These are phyloP conservation scores for Colletotrichum ledebouriae DNA, from an alignment of 2,329 filamentous ascomycete species.

Conservation along the genomic window DNA sequence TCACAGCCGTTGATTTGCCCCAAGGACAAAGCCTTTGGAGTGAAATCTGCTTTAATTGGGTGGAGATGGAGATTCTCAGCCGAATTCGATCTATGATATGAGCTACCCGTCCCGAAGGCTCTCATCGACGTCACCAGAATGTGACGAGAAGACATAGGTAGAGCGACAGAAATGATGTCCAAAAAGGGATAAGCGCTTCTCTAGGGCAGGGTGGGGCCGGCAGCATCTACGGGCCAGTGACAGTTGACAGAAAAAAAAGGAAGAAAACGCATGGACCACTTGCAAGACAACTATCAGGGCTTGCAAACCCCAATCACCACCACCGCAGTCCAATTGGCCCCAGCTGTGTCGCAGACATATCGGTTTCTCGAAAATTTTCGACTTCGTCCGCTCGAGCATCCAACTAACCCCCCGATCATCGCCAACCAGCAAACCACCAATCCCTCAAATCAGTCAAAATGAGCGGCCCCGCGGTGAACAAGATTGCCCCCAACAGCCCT, in stretches of 20 bases:
- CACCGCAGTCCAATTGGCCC: conserved; percentile 1
- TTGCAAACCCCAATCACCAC: conserved; percentile 45
- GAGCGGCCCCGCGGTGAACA: conserved; percentile 85
- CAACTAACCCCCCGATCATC: conserved; percentile 41
- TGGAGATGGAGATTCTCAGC: too few relatives aligned
- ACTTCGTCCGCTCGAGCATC: conserved; percentile 42
- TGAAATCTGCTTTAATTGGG: too few relatives aligned
- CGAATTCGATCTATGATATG: too few relatives aligned
- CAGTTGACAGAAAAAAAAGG: background rate
- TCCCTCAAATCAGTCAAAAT: conserved; percentile 65
- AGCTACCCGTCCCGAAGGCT: too few relatives aligned
- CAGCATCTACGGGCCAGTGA: background rate
- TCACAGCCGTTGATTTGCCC: too few relatives aligned
- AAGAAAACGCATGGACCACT: conserved; percentile 17
- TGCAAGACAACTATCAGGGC: too few relatives aligned
- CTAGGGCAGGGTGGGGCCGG: background rate
- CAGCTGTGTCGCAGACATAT: conserved; percentile 15
- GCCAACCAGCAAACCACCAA: conserved; percentile 39
- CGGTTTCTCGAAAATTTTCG: background rate
- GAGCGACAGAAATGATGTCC: background rate
- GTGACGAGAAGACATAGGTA: too few relatives aligned
- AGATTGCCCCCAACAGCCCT: conserved; percentile 98
- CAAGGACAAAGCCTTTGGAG: too few relatives aligned
- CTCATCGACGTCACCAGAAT: too few relatives aligned
- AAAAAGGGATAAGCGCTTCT: background rate